A percentile compares a stretch with the other conserved stretches of the same genome.
Evolutionary conservation across 768 basidiomycete species (phyloP).

Genomic region (Rhizopogon vesiculosus): DNA sequence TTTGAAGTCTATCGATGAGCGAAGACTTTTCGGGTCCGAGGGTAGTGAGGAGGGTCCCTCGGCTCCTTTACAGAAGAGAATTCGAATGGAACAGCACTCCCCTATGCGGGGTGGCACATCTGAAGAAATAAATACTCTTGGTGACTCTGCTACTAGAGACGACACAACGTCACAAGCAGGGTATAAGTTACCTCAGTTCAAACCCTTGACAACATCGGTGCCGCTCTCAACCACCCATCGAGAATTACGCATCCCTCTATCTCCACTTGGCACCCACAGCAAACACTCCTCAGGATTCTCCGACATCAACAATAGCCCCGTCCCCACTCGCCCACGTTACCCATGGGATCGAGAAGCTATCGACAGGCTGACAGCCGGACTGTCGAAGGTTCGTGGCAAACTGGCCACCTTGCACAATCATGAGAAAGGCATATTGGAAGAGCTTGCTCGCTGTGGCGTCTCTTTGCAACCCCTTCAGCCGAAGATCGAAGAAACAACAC

Average conservation of each 20-base stretch:
- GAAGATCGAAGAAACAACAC: background rate
- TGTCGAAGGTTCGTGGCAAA: constrained; percentile 22
- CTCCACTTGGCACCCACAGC: background rate
- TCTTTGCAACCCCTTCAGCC: background rate
- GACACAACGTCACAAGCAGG: background rate
- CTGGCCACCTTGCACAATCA: constrained; percentile 16
- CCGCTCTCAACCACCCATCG: background rate
- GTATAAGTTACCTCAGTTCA: background rate
- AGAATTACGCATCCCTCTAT: background rate
- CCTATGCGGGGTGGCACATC: background rate
- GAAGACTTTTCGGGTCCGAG: background rate
- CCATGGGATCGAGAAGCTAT: constrained; percentile 1
- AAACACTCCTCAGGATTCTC: background rate
- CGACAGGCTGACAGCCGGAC: constrained; percentile 17
- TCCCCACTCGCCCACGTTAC: background rate
- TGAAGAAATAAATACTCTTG: background rate
- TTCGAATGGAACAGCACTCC: background rate
- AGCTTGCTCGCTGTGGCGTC: constrained; percentile 15
- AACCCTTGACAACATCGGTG: background rate
- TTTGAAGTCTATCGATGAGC: background rate
- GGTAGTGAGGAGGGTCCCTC: background rate
- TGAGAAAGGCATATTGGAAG: constrained; percentile 19
- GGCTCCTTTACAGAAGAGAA: background rate
- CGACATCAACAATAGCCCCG: background rate
- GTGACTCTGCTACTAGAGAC: background rate